Evolutionary conservation across 2,329 filamentous ascomycete species (phyloP).

Genomic region (Byssochlamys sp.): DNA sequence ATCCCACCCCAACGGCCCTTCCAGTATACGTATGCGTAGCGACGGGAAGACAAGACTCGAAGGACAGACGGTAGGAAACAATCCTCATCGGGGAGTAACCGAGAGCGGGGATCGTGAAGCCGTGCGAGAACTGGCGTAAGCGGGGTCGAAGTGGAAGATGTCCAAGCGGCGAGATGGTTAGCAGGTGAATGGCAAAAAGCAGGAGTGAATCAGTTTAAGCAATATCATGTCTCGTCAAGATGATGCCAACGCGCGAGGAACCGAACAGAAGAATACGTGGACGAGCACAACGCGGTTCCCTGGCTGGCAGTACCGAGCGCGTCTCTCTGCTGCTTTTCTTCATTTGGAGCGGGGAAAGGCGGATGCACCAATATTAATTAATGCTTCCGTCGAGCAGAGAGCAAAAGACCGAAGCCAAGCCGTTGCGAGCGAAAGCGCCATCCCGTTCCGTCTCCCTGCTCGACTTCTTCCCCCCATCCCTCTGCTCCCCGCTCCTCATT

Average conservation of each 20-base stretch:
- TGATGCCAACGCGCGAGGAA: not conserved
- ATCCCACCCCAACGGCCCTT: not conserved
- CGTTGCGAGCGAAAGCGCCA: constrained; percentile 9
- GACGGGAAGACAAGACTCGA: not conserved
- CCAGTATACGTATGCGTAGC: not conserved
- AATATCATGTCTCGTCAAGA: not conserved
- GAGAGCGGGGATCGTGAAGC: not conserved
- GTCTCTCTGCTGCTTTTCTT: not conserved
- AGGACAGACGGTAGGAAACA: not conserved
- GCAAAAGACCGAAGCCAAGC: not conserved
- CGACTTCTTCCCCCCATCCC: constrained; percentile 17
- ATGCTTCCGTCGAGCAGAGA: not conserved
- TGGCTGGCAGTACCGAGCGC: not conserved
- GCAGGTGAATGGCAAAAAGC: not conserved
- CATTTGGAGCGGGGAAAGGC: constrained; percentile 7
- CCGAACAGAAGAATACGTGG: not conserved
- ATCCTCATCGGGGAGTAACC: not conserved
- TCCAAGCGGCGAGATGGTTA: not conserved
- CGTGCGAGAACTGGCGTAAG: not conserved
- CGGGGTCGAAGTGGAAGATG: not conserved
- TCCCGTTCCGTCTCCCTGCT: constrained; percentile 17
- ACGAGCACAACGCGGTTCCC: constrained; percentile 1
- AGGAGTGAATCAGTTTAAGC: not conserved
- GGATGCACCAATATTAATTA: constrained; percentile 1
- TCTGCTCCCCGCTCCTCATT: constrained; percentile 22